Base-by-base conservation (phyloP, 495 filamentous ascomycete genomes). In the Podospora sp. region DNA sequence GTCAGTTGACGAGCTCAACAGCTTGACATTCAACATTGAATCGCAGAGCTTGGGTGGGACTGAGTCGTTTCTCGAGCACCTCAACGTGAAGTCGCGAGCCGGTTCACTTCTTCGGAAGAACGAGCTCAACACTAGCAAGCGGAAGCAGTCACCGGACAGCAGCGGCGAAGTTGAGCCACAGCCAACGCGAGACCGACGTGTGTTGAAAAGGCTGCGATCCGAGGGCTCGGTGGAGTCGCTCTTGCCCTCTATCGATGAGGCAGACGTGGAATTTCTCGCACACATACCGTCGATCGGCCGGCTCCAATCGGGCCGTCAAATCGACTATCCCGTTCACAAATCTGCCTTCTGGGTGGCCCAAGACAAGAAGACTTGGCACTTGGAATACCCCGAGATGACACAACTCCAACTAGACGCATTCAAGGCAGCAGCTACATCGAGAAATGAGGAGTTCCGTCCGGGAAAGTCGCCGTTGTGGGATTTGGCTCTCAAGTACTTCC, bases 371-470 rank as follows among this genome's bases (percentile, higher is more conserved):
- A 84, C 82, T 1, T 82, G 81, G 78, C 84, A 87, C 65, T 71
- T 84, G 18, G 65, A 78, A 35, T 87, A 87, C 65, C 85, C 85
- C 2, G 80, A 82, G 65, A 87, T 87, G 84, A 83, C 78, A 2
- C 75, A 79, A 65, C 76, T 82, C 12, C 82, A 87, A 40, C 79
- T 78, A 21, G 75, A 78, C 25, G 80, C 77, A 0, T 85, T 83
- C 68, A 71, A 78, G 60, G 35, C 65, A 6, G 80, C 78, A 20
- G 82, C 83, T 0, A 53, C 73, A 29, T 71, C 70, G 8, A 75
- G 82, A 61, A 75, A 75, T 0, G 84, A 87, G 67, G 71, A 78
- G 52, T 86, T 86, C 59, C 68, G 70, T 1, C 80, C 79, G 5
- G 76, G 73, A 0, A 80, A 81, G 63, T 75, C 77, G 0, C 75